Evolutionary conservation across 495 filamentous ascomycete species (phyloP), one percentile per base, ranked within the genome.

Genomic region (Penicillium verhagenii): DNA sequence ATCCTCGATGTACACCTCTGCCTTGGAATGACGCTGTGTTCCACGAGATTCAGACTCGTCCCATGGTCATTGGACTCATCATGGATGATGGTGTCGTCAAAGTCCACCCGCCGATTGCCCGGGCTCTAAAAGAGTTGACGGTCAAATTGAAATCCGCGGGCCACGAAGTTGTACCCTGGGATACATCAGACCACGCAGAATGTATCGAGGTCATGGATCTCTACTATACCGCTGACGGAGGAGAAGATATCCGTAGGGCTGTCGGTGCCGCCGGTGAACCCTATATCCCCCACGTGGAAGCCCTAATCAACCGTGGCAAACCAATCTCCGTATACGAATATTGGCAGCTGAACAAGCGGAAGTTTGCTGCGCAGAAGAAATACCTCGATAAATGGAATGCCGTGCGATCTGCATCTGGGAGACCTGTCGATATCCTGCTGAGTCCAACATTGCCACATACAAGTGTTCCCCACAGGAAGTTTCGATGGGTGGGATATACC

Each of bases 341-440:
- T 62, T 82, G 76, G 79, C 78, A 82, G 50, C 63, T 84, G 4
- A 81, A 80, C 61, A 77, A 71, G 63, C 71, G 76, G 23, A 84
- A 84, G 50, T 46, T 66, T 38, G 69, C 68, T 1, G 67, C 68
- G 5, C 81, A 84, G 51, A 83, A 83, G 53, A 66, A 51, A 14
- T 86, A 83, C 54, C 71, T 85, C 2, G 79, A 82, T 57, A 72
- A 74, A 51, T 87, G 83, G 84, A 79, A 71, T 38, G 63, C 71
- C 0, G 52, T 68, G 10, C 59, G 64, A 1, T 83, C 82, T 0
- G 56, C 71, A 2, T 80, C 76, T 2, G 75, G 70, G 5, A 68
- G 73, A 50, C 72, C 73, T 1, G 75, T 89, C 6, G 87, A 92
- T 74, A 75, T 84, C 4, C 75, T 92, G 33, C 61, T 92, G 1